A percentile compares a stretch with the other conserved stretches of the same genome.
phyloP scores from a whole-genome alignment of 495 filamentous ascomycete genomes.

The Aspergillus conjunctus region DNA sequence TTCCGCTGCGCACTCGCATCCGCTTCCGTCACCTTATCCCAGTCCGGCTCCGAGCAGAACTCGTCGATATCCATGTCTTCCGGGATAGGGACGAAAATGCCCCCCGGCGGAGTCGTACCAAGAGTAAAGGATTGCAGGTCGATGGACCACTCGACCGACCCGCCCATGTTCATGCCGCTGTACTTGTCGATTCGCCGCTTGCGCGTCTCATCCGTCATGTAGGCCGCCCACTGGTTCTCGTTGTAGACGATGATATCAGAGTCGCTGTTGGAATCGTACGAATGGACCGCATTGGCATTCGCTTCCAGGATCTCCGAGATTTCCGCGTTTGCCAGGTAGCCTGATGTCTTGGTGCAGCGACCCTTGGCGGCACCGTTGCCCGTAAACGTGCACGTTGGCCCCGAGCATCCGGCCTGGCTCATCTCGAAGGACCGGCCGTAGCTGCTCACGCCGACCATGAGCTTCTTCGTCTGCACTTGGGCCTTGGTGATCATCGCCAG shows the following conservation, averaged over 20 bases:
- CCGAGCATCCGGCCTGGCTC: slow-evolving; percentile 19
- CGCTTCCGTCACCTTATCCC: background rate
- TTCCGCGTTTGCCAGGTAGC: slow-evolving; percentile 30
- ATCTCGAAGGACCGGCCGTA: slow-evolving; percentile 28
- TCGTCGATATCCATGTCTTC: slow-evolving; percentile 3
- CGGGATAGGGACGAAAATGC: background rate
- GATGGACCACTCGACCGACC: slow-evolving; percentile 43
- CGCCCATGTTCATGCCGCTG: slow-evolving; percentile 28
- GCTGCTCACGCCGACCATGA: slow-evolving; percentile 40
- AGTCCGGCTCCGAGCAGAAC: slow-evolving; percentile 4
- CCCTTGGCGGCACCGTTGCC: slow-evolving; percentile 7
- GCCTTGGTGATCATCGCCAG: slow-evolving; percentile 54
- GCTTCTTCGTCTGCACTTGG: slow-evolving; percentile 39
- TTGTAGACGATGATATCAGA: slow-evolving; percentile 47
- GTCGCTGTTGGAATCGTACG: slow-evolving; percentile 16
- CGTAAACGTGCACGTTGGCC: slow-evolving; percentile 8
- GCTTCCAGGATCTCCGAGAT: slow-evolving; percentile 7
- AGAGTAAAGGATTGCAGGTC: slow-evolving; percentile 28
- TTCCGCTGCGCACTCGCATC: background rate
- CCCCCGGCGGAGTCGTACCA: background rate
- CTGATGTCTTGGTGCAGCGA: slow-evolving; percentile 23
- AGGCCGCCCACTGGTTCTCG: slow-evolving; percentile 43
- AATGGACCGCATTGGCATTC: background rate
- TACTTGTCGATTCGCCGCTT: slow-evolving; percentile 21
- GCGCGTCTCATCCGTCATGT: slow-evolving; percentile 38